These are phyloP conservation scores for Pichia ethanolica DNA, from an alignment of 805 yeast genomes.

Conservation along the genomic window DNA sequence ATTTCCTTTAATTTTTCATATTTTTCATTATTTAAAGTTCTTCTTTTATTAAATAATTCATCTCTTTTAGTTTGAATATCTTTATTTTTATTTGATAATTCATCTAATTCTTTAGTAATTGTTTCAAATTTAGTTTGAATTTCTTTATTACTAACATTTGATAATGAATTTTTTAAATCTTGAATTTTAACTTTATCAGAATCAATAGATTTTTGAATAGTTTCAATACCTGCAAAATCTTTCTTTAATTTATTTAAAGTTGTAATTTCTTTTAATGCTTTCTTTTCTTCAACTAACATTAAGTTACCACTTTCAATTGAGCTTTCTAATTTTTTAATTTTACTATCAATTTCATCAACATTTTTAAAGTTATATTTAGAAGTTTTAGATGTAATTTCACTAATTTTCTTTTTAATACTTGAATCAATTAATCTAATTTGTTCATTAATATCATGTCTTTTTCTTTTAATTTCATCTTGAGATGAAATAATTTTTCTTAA, in stretches of 20 bases:
- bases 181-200: constrained; percentile 67
- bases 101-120: constrained; percentile 63
- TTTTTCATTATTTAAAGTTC: constrained; percentile 56
- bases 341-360: constrained; percentile 61
- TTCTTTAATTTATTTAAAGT: constrained; percentile 72
- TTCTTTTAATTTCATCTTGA: constrained; percentile 28
- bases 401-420: constrained; percentile 63
- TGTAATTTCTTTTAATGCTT: constrained; percentile 76
- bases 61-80: constrained; percentile 59
- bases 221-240: constrained; percentile 66
- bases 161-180: constrained; percentile 63
- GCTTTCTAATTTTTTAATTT: constrained; percentile 59
- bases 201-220: constrained; percentile 73
- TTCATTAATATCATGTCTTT: constrained; percentile 36
- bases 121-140: constrained; percentile 61
- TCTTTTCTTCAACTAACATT: constrained; percentile 86
- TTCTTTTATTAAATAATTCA: constrained; percentile 55
- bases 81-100: constrained; percentile 52
- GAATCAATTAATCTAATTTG: constrained; percentile 68
- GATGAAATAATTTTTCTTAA: constrained; percentile 38
- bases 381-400: constrained; percentile 64
- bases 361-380: constrained; percentile 64
- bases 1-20: constrained; percentile 62
- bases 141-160: constrained; percentile 51
- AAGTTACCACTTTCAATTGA: constrained; percentile 71